Evolutionary conservation across 495 filamentous ascomycete species (phyloP).

Genomic region (Astrothelium macrocarpum): DNA sequence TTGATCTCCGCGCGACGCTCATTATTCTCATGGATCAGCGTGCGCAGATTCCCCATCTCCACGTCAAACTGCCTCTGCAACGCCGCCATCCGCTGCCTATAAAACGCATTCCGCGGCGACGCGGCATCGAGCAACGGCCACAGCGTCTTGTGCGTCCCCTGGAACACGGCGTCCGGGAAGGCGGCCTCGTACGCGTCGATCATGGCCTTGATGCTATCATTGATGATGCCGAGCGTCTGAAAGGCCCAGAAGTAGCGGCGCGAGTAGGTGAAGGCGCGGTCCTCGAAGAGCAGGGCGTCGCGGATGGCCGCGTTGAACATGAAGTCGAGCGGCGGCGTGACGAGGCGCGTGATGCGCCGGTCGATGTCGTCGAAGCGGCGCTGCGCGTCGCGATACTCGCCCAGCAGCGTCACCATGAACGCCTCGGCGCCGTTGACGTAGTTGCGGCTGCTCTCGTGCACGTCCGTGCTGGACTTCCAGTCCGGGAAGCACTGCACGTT

Average conservation of each 20-base stretch:
- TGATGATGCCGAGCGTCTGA: slow-evolving; percentile 46
- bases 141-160: slow-evolving; percentile 37
- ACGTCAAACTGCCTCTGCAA: slow-evolving; percentile 21
- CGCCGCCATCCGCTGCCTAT: slow-evolving; percentile 15
- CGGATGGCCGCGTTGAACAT: slow-evolving; percentile 43
- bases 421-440: slow-evolving; percentile 47
- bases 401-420: slow-evolving; percentile 40
- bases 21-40: slow-evolving; percentile 22
- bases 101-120: slow-evolving; percentile 20
- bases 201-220: slow-evolving; percentile 46
- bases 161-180: slow-evolving; percentile 45
- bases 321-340: slow-evolving; percentile 44
- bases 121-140: slow-evolving; percentile 32
- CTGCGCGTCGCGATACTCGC: slow-evolving; percentile 44
- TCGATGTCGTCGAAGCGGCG: slow-evolving; percentile 41
- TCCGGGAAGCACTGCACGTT: slow-evolving; percentile 46
- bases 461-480: slow-evolving; percentile 39
- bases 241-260: slow-evolving; percentile 50
- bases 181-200: slow-evolving; percentile 38
- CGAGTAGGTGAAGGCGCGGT: slow-evolving; percentile 44
- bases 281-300: slow-evolving; percentile 49
- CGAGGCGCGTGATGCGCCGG: slow-evolving; percentile 38
- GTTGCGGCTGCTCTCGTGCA: slow-evolving; percentile 36
- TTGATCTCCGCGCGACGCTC: slow-evolving; percentile 28
- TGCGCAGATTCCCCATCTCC: slow-evolving; percentile 22